Evolutionary conservation across 1,139 yeast genomes (phyloP), one percentile per base, ranked within the genome.

Genomic region (Candida anutae): DNA sequence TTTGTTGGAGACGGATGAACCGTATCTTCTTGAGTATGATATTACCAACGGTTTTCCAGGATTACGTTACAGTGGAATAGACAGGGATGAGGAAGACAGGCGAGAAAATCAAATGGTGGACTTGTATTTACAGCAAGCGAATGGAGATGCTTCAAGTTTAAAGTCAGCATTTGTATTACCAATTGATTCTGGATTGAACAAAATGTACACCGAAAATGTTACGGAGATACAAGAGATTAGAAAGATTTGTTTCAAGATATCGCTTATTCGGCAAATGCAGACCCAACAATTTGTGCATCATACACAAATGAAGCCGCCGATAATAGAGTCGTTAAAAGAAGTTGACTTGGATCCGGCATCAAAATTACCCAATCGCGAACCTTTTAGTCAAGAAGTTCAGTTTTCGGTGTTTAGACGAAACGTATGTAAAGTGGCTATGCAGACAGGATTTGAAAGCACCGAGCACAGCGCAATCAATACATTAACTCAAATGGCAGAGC

Each of bases 221-320:
- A 58, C 66, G 4, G 74, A 80, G 40, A 84, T 90, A 65, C 96
- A 88, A 55, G 87, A 84, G 42, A 83, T 93, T 21, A 64, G 98
- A 31, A 81, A 77, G 44, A 67, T 84, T 4, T 88, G 97, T 50
- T 83, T 85, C 56, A 88, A 88, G 50, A 84, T 93, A 17, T 79
- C 94, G 3, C 61, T 88, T 28, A 82, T 93, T 35, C 68, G 95
- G 35, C 94, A 84, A 51, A 79, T 90, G 85, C 95, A 90, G 47
- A 88, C 87, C 16, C 84, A 77, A 36, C 80, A 75, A 36, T 76
- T 76, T 54, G 65, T 82, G 32, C 93, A 82, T 48, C 79, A 77
- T 33, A 69, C 85, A 0, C 87, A 79, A 42, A 64, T 78, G 66
- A 74, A 72, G 39, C 77, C 81, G 16, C 88, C 88, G 3, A 79